Percentiles rank a stretch among this genome's conserved stretches.
Conservation (phyloP, 352 stramenopile species). For the Blastocystis sp. region DNA sequence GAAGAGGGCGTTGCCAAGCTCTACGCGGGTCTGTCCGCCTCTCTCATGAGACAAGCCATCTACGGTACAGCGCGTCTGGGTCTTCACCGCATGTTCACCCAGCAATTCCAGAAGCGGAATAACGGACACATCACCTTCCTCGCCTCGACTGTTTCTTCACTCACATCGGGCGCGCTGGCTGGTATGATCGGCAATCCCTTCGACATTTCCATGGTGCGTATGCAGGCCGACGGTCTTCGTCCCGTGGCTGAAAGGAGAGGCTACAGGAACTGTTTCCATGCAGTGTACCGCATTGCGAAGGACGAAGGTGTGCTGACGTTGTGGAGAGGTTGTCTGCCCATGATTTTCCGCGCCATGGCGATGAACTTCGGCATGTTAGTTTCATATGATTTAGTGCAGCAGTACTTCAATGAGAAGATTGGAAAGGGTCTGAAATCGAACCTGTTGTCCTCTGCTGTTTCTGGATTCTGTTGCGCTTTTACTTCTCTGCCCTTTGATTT, state of each 20-base stretch:
- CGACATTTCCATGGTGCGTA: slow-evolving; percentile 93
- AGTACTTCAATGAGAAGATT: slow-evolving; percentile 61
- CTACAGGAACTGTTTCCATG: slow-evolving; percentile 98
- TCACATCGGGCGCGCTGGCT: slow-evolving; percentile 76
- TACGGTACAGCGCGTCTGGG: slow-evolving; percentile 81
- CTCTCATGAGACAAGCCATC: slow-evolving; percentile 78
- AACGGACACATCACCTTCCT: slow-evolving; percentile 75
- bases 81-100: slow-evolving; percentile 77
- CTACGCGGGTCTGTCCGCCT: slow-evolving; percentile 84
- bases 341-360: slow-evolving; percentile 92
- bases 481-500: slow-evolving; percentile 98
- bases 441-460: slow-evolving; percentile 88
- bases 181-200: slow-evolving; percentile 96
- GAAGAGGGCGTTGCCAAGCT: slow-evolving; percentile 84
- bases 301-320: slow-evolving; percentile 87
- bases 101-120: slow-evolving; percentile 76
- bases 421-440: slow-evolving; percentile 81
- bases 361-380: slow-evolving; percentile 99
- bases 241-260: slow-evolving; percentile 87
- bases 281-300: slow-evolving; percentile 85
- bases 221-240: slow-evolving; percentile 94
- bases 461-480: slow-evolving; percentile 94
- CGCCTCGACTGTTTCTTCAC: slow-evolving; percentile 70
- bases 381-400: slow-evolving; percentile 94
- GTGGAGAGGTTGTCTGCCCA: slow-evolving; percentile 87